A percentile compares a stretch with the other conserved stretches of the same genome.
Conservation (phyloP, 2,329 filamentous ascomycete genomes). For the Arthrobotrys sphaeroides region DNA sequence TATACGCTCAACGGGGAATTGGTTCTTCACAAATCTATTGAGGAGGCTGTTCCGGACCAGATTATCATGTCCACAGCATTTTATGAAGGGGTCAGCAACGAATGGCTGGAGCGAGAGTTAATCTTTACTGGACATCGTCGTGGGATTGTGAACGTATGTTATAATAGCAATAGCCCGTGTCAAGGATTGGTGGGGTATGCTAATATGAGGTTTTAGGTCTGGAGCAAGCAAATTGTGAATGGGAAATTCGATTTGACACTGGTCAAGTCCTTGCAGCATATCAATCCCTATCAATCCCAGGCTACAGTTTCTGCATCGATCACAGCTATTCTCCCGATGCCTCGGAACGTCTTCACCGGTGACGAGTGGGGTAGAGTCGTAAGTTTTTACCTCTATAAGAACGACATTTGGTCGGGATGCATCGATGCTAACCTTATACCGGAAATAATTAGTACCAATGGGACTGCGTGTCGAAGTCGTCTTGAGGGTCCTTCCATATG, state of each 20-base stretch:
- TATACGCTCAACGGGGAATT: conserved; percentile 89
- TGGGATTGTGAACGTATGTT: conserved; percentile 82
- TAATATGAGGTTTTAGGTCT: conserved; percentile 63
- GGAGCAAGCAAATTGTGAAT: conserved; percentile 67
- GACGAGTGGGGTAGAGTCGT: conserved; percentile 93
- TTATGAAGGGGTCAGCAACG: conserved; percentile 88
- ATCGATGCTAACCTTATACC: conserved; percentile 1
- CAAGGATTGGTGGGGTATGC: conserved; percentile 26
- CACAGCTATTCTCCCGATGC: conserved; percentile 84
- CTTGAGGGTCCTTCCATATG: neutral
- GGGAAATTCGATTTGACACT: conserved; percentile 80
- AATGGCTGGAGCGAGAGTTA: conserved; percentile 87
- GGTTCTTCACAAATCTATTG: conserved; percentile 82
- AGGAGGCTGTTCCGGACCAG: conserved; percentile 72
- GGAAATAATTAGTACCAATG: conserved; percentile 68
- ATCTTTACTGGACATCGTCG: conserved; percentile 87
- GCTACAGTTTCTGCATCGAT: conserved; percentile 73
- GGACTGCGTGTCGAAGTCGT: conserved; percentile 60
- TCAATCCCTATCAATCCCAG: conserved; percentile 72
- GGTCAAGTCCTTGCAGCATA: conserved; percentile 82
- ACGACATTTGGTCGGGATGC: conserved; percentile 18
- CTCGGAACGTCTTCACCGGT: conserved; percentile 86
- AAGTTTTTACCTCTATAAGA: conserved; percentile 62
- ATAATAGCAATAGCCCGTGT: too few relatives aligned
- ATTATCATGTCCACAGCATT: conserved; percentile 77